Evolutionary conservation across 306 rosid genomes (phyloP).

Genomic region (Trifolium subterraneum): DNA sequence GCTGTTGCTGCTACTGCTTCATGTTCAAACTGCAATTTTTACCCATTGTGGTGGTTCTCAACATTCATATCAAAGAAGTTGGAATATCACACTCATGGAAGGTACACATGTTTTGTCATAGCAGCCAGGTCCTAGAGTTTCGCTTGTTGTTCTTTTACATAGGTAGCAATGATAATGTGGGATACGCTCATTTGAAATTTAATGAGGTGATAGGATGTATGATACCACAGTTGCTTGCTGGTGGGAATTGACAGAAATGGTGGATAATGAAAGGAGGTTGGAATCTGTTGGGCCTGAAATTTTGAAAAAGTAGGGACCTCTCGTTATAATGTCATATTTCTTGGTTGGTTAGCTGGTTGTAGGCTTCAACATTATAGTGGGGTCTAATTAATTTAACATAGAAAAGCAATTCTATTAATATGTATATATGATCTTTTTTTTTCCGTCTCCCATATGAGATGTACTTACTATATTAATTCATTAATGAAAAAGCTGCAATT

Average conservation of each 20-base stretch:
- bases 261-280: constrained; percentile 34
- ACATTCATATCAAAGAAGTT: too few species aligned
- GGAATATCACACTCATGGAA: constrained; percentile 10
- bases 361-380: constrained; percentile 29
- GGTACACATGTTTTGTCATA: constrained; percentile 1
- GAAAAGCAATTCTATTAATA: constrained; percentile 40
- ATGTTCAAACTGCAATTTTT: constrained; percentile 15
- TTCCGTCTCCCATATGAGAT: constrained; percentile 29
- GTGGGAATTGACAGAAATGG: constrained; percentile 12
- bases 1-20: constrained; percentile 35
- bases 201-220: constrained; percentile 29
- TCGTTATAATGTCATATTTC: constrained; percentile 32
- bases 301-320: constrained; percentile 39
- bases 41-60: constrained; percentile 13
- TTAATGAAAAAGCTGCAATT: constrained; percentile 42
- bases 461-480: constrained; percentile 39
- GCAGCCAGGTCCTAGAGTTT: neutral
- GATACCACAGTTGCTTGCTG: constrained; percentile 26
- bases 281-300: constrained; percentile 41
- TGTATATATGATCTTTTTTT: constrained; percentile 38
- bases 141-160: too few species aligned
- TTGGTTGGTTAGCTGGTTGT: constrained; percentile 34
- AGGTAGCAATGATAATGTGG: constrained; percentile 20
- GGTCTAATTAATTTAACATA: constrained; percentile 40
- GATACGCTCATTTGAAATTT: neutral